A percentile compares a stretch with the other conserved stretches of the same genome.
Evolutionary conservation across 768 basidiomycete genomes (phyloP).

Genomic region (Rhodotorula babjevae): DNA sequence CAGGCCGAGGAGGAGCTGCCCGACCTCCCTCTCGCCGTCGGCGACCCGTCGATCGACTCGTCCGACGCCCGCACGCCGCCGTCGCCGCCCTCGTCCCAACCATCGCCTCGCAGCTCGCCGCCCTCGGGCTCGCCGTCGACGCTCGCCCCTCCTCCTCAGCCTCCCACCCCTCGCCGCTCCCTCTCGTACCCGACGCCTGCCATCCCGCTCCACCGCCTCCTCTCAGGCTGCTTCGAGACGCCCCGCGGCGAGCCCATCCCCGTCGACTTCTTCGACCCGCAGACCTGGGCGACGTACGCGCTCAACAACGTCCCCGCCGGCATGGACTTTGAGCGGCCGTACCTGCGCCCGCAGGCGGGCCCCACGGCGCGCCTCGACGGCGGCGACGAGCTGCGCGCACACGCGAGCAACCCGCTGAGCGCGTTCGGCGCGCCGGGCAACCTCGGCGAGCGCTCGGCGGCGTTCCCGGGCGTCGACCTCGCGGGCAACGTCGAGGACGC

Average conservation of each 20-base stretch:
- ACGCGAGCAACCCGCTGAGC: not conserved
- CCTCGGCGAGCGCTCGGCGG: constrained; percentile 9
- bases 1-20: not conserved
- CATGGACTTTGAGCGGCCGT: constrained; percentile 4
- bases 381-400: not conserved
- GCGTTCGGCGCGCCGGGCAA: constrained; percentile 12
- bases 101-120: not conserved
- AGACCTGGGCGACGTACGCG: constrained; percentile 16
- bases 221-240: constrained; percentile 36
- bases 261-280: constrained; percentile 33
- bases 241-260: constrained; percentile 17
- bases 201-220: constrained; percentile 9
- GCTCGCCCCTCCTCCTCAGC: not conserved
- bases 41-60: too few species aligned
- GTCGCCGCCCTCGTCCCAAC: not conserved
- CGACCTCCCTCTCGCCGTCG: not conserved
- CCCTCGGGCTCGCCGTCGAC: not conserved
- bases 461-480: not conserved
- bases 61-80: not conserved
- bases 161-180: not conserved
- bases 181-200: not conserved
- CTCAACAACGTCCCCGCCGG: constrained; percentile 21
- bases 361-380: not conserved
- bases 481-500: not conserved
- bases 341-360: too few species aligned